Base-by-base conservation (phyloP, 306 rosid genomes). In the Ochetophila trinervis region DNA sequence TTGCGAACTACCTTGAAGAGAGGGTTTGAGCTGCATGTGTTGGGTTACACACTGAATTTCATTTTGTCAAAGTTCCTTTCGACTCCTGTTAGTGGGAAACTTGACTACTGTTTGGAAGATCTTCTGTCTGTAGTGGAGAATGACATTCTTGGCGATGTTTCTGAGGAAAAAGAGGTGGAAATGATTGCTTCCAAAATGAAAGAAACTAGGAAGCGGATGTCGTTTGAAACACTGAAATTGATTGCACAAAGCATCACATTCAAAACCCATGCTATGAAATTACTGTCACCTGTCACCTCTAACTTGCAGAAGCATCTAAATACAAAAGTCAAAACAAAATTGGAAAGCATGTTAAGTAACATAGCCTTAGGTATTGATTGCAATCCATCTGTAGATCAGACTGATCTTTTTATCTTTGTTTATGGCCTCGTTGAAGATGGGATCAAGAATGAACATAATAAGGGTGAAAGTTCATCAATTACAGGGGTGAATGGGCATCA, bases 101-200 rank as follows among this genome's bases (percentile, higher is more conserved):
- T 93, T 73, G 98, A 93, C 80, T 89, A 87, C 64, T 88, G 96
- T 74, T 73, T 89, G 86, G 80, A 77, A 56, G 95, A 93, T 81
- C 95, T 93, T 22, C 88, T 93, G 78, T 74, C 77, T 70, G 68
- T 93, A 37, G 83, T 82, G 35, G 91, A 87, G 82, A 85, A 80
- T 47, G 98, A 93, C 71, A 83, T 93, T 83, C 82, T 87, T 63
- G 96, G 98, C 63, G 91, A 83, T 23, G 95, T 93, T 84, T 80
- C 97, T 6, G 95, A 93, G 69, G 91, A 93, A 72, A 93, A 93
- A 76, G 98, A 89, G 53, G 98, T 93, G 61, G 95, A 87, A 68
- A 86, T 87, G 85, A 82, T 89, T 76, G 98, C 98, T 76, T 74
- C 95, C 6, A 93, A 93, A 81, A 93, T 89, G 97, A 93, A 93